These are phyloP conservation scores for Micromonas pusilla DNA, from an alignment of 139 green algal genomes.

Conservation along the genomic window DNA sequence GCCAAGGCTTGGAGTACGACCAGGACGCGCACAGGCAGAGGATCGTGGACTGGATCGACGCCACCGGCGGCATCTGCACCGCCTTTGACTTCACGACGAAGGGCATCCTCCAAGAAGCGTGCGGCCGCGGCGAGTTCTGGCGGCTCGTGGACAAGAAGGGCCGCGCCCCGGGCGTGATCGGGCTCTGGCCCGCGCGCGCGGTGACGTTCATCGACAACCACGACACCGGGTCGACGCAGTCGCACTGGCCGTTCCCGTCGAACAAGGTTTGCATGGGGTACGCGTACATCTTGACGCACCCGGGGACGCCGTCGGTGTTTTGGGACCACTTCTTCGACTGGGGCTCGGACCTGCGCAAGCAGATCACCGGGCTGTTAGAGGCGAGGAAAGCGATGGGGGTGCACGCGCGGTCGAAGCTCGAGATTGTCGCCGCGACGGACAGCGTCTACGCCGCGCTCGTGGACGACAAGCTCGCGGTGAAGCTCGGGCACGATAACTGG, in stretches of 20 bases:
- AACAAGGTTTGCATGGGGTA: slow-evolving; percentile 65
- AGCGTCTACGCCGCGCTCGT: slow-evolving; percentile 46
- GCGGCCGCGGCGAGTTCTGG: slow-evolving; percentile 32
- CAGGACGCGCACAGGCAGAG: slow-evolving; percentile 42
- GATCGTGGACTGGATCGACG: slow-evolving; percentile 45
- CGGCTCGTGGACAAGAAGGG: slow-evolving; percentile 33
- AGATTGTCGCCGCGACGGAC: slow-evolving; percentile 15
- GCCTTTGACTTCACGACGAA: slow-evolving; percentile 59
- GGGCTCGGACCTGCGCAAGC: slow-evolving; percentile 46
- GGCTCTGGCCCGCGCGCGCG: slow-evolving; percentile 46
- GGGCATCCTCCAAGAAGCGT: slow-evolving; percentile 45
- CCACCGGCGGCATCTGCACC: slow-evolving; percentile 28
- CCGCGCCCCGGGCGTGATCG: slow-evolving; percentile 49
- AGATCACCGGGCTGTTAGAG: slow-evolving; percentile 65
- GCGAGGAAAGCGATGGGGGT: slow-evolving; percentile 50
- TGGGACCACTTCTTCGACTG: slow-evolving; percentile 74
- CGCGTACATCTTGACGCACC: slow-evolving; percentile 92
- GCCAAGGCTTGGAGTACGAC: slow-evolving; percentile 41
- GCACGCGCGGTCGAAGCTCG: slow-evolving; percentile 36
- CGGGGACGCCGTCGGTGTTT: slow-evolving; percentile 79
- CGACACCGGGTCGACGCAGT: slow-evolving; percentile 52
- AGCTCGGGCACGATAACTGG: slow-evolving; percentile 33
- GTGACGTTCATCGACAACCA: slow-evolving; percentile 63
- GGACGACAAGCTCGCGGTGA: slow-evolving; percentile 32
- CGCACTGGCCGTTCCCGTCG: slow-evolving; percentile 52